Evolutionary conservation across 1,139 yeast genomes (phyloP).

Genomic region (Geotrichum klebahnii): DNA sequence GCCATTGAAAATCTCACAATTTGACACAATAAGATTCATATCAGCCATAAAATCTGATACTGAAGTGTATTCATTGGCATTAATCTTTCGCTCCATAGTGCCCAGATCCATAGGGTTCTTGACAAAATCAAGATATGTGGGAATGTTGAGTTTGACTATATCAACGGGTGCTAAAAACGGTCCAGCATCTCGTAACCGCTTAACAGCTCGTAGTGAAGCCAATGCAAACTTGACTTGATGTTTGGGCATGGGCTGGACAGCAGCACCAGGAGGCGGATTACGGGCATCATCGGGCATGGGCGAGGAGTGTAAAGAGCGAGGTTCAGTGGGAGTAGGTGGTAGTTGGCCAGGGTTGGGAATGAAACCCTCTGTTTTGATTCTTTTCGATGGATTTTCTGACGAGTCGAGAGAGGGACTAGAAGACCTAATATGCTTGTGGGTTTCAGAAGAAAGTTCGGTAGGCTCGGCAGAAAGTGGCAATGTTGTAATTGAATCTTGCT

Average conservation of each 20-base stretch:
- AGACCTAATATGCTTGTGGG: too few relatives aligned
- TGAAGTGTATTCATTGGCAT: constrained; percentile 64
- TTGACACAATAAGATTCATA: constrained; percentile 76
- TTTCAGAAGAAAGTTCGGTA: too few relatives aligned
- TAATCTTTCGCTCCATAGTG: constrained; percentile 79
- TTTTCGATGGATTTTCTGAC: constrained; percentile 10
- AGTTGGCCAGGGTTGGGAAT: too few relatives aligned
- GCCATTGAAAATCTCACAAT: constrained; percentile 85
- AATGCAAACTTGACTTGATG: constrained; percentile 68
- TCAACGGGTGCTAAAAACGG: constrained; percentile 92
- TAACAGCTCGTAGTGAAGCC: constrained; percentile 56
- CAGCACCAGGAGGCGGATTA: constrained; percentile 31
- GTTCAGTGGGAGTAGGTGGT: not conserved
- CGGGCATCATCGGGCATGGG: constrained; percentile 27
- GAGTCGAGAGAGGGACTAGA: too few relatives aligned
- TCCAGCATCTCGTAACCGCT: constrained; percentile 83
- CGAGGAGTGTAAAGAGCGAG: not conserved
- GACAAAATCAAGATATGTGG: constrained; percentile 79
- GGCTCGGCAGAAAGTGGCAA: too few relatives aligned
- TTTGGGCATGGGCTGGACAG: constrained; percentile 65
- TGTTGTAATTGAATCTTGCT: not conserved
- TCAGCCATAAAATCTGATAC: constrained; percentile 70
- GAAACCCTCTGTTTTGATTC: constrained; percentile 6
- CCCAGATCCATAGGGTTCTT: constrained; percentile 90
- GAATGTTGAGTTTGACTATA: constrained; percentile 79